phyloP scores from a whole-genome alignment of 352 stramenopile genomes.

The Discostella stelligera region DNA sequence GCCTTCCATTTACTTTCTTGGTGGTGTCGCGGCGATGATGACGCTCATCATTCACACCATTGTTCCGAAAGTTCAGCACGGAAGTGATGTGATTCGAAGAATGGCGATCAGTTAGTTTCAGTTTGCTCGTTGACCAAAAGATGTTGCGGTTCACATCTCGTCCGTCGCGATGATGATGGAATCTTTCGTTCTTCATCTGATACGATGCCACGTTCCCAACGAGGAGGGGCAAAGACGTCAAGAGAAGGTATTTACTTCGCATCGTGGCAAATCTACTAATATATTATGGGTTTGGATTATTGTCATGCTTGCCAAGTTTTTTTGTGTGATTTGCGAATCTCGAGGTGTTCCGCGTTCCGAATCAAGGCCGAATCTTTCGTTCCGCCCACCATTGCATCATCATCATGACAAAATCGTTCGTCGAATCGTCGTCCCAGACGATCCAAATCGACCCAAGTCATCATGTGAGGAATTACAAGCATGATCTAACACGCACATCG shows the following conservation, averaged over 20 bases:
- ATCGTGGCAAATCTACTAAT: background rate
- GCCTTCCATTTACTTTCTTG: constrained; percentile 7
- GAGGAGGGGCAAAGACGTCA: constrained; percentile 8
- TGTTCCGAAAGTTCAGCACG: constrained; percentile 11
- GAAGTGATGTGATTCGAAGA: constrained; percentile 17
- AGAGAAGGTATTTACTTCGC: background rate
- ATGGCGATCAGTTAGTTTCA: background rate
- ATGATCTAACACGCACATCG: background rate
- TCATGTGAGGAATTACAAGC: constrained; percentile 19
- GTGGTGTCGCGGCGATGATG: background rate
- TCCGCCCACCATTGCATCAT: background rate
- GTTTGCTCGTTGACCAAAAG: background rate
- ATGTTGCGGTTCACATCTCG: constrained; percentile 3
- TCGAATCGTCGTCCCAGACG: constrained; percentile 27
- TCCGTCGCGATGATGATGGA: constrained; percentile 17
- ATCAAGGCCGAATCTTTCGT: background rate
- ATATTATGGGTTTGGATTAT: no score
- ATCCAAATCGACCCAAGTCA: constrained; percentile 17
- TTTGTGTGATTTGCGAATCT: background rate
- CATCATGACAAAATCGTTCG: constrained; percentile 19
- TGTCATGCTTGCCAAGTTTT: background rate
- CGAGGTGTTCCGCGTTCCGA: background rate
- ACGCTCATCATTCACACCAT: constrained; percentile 15
- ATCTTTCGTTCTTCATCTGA: constrained; percentile 1
- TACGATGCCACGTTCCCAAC: constrained; percentile 1